A percentile compares a stretch with the other conserved stretches of the same genome.
Evolutionary conservation across 2,329 filamentous ascomycete genomes (phyloP).

Genomic region (Aurifilum marmelostoma): DNA sequence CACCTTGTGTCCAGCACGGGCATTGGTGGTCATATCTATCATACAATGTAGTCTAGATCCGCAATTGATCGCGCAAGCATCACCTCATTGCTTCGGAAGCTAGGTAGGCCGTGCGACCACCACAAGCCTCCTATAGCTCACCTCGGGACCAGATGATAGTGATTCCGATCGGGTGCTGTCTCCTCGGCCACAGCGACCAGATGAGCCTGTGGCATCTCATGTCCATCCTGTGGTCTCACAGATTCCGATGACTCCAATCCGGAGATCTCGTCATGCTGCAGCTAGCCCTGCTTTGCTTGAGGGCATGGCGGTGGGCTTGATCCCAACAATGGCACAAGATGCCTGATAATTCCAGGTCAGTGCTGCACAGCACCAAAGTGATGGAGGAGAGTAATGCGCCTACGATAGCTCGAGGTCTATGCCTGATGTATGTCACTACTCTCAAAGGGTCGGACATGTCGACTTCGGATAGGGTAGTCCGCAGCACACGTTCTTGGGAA

Average conservation of each 20-base stretch:
- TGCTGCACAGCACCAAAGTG: constrained; percentile 19
- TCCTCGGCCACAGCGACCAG: background rate
- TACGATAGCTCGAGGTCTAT: constrained; percentile 3
- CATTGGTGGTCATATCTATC: background rate
- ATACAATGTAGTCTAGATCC: no score
- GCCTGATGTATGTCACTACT: constrained; percentile 15
- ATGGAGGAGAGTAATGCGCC: background rate
- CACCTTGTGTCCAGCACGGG: no score
- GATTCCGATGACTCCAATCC: background rate
- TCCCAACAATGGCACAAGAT: background rate
- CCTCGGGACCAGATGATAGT: background rate
- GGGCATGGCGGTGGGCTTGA: background rate
- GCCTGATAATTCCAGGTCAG: constrained; percentile 8
- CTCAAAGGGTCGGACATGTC: background rate
- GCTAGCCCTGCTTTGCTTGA: background rate
- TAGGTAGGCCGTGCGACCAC: background rate
- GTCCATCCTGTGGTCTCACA: no score
- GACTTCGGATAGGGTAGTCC: background rate
- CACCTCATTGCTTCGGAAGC: background rate
- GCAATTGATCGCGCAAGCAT: background rate
- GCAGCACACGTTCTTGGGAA: background rate
- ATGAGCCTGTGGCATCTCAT: background rate
- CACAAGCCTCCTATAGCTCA: background rate
- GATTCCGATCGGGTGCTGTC: constrained; percentile 1
- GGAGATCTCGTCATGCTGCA: background rate